Conservation (phyloP, 352 stramenopile genomes). For the Pythium scleroteichum region DNA sequence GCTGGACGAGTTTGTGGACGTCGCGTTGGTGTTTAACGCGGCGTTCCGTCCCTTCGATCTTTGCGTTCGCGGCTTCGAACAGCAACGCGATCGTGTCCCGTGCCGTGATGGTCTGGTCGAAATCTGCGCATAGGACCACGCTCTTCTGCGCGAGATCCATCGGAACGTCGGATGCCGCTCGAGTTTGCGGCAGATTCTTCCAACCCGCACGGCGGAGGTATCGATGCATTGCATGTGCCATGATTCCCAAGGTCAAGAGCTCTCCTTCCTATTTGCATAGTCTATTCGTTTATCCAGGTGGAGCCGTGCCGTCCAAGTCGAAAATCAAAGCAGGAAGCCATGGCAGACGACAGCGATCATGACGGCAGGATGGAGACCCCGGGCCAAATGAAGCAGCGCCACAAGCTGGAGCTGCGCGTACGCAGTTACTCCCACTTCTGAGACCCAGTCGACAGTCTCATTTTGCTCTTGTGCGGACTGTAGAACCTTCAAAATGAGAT, state of each 20-base stretch:
- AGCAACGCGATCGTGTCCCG: slow-evolving; percentile 61
- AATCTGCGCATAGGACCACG: slow-evolving; percentile 65
- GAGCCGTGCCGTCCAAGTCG: too few species aligned
- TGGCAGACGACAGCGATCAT: slow-evolving; percentile 29
- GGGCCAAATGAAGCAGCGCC: slow-evolving; percentile 83
- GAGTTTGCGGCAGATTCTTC: too few species aligned
- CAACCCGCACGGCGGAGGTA: too few species aligned
- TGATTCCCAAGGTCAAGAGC: not conserved
- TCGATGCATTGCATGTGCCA: not conserved
- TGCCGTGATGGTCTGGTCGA: slow-evolving; percentile 71
- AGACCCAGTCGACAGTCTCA: too few species aligned
- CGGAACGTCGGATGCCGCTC: too few species aligned
- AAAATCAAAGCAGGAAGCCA: not conserved
- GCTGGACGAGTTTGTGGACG: slow-evolving; percentile 33
- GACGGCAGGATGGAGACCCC: slow-evolving; percentile 59
- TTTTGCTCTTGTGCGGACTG: not conserved
- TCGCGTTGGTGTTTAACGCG: slow-evolving; percentile 19
- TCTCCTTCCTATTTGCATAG: slow-evolving; percentile 1
- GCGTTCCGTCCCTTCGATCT: not conserved
- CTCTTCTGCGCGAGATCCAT: too few species aligned
- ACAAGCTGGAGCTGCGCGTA: slow-evolving; percentile 86
- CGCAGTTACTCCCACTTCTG: too few species aligned
- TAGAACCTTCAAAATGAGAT: slow-evolving; percentile 79
- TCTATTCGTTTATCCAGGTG: not conserved
- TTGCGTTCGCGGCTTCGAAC: slow-evolving; percentile 36